Evolutionary conservation across 495 filamentous ascomycete genomes (phyloP), one percentile per base, ranked within the genome.

Genomic region (Thermothielavioides terrestris): DNA sequence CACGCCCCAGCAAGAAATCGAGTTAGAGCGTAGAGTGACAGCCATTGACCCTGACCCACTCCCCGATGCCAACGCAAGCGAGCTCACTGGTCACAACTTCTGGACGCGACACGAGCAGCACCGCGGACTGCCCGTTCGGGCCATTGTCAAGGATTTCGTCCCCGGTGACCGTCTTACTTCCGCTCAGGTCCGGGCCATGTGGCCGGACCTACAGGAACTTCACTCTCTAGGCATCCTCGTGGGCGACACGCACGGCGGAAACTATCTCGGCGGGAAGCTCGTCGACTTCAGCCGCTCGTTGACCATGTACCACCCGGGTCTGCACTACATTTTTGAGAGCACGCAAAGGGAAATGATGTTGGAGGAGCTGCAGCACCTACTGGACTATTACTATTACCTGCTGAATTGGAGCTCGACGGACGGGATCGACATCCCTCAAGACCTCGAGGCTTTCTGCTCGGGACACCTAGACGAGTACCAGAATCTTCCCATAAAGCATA

Each of bases 271-370:
- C 52, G 49, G 44, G 20, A 51, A 52, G 39, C 52, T 59, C 23
- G 45, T 52, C 27, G 52, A 59, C 43, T 59, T 59, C 20, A 44
- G 56, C 52, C 25, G 25, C 34, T 53, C 52, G n/a, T 52, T 38
- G 47, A 55, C 56, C 32, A 54, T 52, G 41, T 46, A 30, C 27
- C 34, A 52, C 26, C 49, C 41, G 15, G 42, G 22, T 11, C 7
- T 52, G 17, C 41, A 20, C 21, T 34, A 52, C 17, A 52, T 52
- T 23, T 2, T 20, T 22, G 14, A 17, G 6, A 23, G 21, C 14
- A 36, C 1, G 25, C 31, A 35, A 1, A 4, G 14, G 26, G 21
- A 12, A 30, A 10, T 46, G 31, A 46, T 46, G 31, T 11, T 34
- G 10, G 38, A 42, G 1, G 22, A 50, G 37, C 39, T 50, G 12